Evolutionary conservation across 2,329 filamentous ascomycete genomes (phyloP), one percentile per base, ranked within the genome.

Genomic region (Domatiomyces catenatus): DNA sequence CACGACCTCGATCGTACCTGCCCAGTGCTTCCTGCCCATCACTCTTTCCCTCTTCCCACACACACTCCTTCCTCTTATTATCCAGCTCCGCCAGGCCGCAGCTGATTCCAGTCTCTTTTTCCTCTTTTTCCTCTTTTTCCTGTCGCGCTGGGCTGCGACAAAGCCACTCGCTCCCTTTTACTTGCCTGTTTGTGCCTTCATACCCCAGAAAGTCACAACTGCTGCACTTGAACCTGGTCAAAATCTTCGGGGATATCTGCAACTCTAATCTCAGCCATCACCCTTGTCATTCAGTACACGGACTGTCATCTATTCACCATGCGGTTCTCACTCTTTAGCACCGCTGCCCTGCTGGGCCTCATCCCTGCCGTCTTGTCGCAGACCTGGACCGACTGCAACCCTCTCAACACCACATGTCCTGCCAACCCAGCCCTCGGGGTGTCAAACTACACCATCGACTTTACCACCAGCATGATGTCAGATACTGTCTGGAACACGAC

Each of bases 311-410:
- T 12, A 5, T 39, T 12, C 24, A 50, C 49, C 49, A 57, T 57
- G 55, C 43, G 26, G 46, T 48, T 49, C 20, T 46, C 42, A 32
- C 44, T 42, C 46, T 48, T 54, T 8, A 42, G 28, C 5, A 36
- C 48, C 20, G 8, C 56, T 12, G 51, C 56, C 28, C 46, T 59
- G 17, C 49, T 57, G 36, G 63, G 68, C 71, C 62, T 76, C 51
- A 50, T 71, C 8, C 61, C 75, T 50, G 65, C 75, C 44, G 71
- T 72, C 46, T 58, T 73, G 39, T 87, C 83, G 47, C 90, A 95
- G 66, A 87, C 88, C 28, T 79, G 68, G 50, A 87, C 85, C 6
- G 66, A 74, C 43, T 96, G 89, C 71, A 81, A 93, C 62, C 89
- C 90, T 4, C 73, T 83, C 61, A 75, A 87, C 56, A 67, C 70